Percentiles rank a stretch among this genome's conserved stretches.
phyloP scores from a whole-genome alignment of 148 eudicot genomes.

The Fagopyrum homotropicum region DNA sequence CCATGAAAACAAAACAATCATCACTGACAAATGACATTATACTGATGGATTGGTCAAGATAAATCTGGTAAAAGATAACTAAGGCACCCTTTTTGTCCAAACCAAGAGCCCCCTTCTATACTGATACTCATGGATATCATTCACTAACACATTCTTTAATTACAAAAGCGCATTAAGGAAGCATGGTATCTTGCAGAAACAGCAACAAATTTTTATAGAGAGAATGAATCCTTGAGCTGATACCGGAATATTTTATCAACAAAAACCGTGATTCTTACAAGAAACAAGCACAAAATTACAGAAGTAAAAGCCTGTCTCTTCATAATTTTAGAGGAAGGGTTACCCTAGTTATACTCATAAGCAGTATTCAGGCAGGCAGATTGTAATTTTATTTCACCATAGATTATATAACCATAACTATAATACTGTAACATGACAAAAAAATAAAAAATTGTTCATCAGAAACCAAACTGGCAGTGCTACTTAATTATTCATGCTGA shows the following conservation, averaged over 20 bases:
- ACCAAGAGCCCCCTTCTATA: not conserved
- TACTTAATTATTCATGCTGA: not conserved
- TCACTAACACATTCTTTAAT: not conserved
- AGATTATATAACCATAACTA: not conserved
- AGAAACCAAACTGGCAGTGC: not conserved
- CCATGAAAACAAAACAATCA: not conserved
- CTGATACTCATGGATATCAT: not conserved
- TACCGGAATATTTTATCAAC: not conserved
- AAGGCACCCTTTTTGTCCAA: not conserved
- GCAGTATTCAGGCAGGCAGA: not conserved
- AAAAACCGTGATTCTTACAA: not conserved
- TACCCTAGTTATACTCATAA: not conserved
- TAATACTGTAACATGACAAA: not conserved
- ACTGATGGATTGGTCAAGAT: conserved; percentile 33
- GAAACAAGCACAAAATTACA: not conserved
- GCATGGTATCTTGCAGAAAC: not conserved
- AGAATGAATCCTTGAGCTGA: not conserved
- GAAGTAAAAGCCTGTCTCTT: not conserved
- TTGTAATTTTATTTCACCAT: not conserved
- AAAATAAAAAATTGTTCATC: not conserved
- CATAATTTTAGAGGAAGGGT: not conserved
- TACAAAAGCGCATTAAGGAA: not conserved
- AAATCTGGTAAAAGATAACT: not conserved
- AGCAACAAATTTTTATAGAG: not conserved
- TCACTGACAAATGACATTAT: conserved; percentile 6